Evolutionary conservation across 345 rosid species (phyloP).

Genomic region (Arabidopsis arenosa): DNA sequence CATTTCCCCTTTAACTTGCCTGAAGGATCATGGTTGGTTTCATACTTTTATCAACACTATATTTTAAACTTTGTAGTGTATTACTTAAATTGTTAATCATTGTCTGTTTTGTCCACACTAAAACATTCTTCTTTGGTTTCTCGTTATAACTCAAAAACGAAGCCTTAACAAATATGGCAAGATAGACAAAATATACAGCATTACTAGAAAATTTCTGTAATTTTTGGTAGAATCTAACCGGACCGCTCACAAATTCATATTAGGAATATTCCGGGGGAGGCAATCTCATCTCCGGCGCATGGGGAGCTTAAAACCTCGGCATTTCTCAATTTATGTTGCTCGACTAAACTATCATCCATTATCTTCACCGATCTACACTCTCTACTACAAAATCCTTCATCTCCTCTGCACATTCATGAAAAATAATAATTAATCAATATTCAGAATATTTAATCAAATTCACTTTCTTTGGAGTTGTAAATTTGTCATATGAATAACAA

Average conservation of each 20-base stretch:
- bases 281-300: slow-evolving; percentile 48
- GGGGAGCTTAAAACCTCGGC: slow-evolving; percentile 52
- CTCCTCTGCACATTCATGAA: slow-evolving; percentile 59
- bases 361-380: slow-evolving; percentile 76
- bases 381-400: slow-evolving; percentile 71
- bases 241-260: slow-evolving; percentile 35
- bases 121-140: too few species aligned
- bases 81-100: too few species aligned
- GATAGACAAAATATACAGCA: slow-evolving; percentile 7
- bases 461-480: background rate
- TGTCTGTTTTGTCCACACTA: too few species aligned
- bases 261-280: slow-evolving; percentile 67
- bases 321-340: slow-evolving; percentile 47
- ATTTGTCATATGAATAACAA: background rate
- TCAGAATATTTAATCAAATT: background rate
- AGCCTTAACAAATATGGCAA: slow-evolving; percentile 25
- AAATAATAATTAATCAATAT: background rate
- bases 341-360: slow-evolving; percentile 58
- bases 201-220: background rate
- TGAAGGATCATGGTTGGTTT: slow-evolving; percentile 33
- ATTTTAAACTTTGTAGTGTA: too few species aligned
- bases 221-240: background rate
- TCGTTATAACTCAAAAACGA: background rate
- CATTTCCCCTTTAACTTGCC: slow-evolving; percentile 32
- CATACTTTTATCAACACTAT: too few species aligned